Conservation (phyloP, 2,329 filamentous ascomycete species). For the Aspergillus terreus region DNA sequence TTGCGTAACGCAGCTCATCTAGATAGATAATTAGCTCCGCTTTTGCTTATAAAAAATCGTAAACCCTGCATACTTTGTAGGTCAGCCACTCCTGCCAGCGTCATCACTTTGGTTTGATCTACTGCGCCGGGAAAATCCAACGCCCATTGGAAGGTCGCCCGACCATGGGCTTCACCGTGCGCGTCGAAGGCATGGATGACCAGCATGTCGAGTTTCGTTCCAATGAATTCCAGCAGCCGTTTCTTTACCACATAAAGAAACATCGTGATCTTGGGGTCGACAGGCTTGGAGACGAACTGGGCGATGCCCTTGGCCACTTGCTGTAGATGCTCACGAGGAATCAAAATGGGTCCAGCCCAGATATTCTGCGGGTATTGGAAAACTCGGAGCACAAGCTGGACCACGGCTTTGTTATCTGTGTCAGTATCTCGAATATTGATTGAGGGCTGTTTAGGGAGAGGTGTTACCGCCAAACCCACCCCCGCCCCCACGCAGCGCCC, state of each 20-base stretch:
- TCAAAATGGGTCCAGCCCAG: conserved; percentile 11
- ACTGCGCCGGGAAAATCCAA: conserved; percentile 9
- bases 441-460: too few species aligned
- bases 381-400: conserved; percentile 3
- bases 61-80: conserved; percentile 6
- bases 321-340: conserved; percentile 8
- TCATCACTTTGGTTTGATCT: conserved; percentile 8
- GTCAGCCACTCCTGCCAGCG: conserved; percentile 1
- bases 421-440: too few species aligned
- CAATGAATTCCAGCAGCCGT: conserved; percentile 5
- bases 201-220: conserved; percentile 6
- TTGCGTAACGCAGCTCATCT: conserved; percentile 5
- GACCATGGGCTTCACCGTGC: conserved; percentile 46
- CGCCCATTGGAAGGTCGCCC: conserved; percentile 44
- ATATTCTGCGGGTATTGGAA: conserved; percentile 11
- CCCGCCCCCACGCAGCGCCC: conserved; percentile 40
- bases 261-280: conserved; percentile 10
- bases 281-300: background rate
- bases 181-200: conserved; percentile 25
- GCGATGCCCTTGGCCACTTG: conserved; percentile 5
- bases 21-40: background rate
- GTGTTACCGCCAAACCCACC: conserved; percentile 22
- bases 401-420: background rate
- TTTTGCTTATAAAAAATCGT: background rate
- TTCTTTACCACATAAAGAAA: conserved; percentile 12